Evolutionary conservation across 78 protist genomes (phyloP).

Genomic region (Thecamonas trahens): DNA sequence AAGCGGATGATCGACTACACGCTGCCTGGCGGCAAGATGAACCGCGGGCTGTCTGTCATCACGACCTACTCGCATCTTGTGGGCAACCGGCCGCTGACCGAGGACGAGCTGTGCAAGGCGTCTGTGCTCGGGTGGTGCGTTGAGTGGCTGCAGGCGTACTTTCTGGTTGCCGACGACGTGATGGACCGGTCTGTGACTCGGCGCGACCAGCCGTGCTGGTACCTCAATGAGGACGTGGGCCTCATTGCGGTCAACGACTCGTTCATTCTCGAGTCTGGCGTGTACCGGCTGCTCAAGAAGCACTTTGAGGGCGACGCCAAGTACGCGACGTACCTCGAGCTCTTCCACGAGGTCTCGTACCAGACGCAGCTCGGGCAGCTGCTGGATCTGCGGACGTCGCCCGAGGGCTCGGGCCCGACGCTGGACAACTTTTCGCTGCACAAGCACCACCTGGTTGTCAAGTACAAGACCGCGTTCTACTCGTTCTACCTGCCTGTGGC

Average conservation of each 20-base stretch:
- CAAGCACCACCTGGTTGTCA: too few species aligned
- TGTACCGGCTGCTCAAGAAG: slow-evolving; percentile 68
- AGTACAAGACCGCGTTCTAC: slow-evolving; percentile 95
- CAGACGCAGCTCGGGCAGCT: slow-evolving; percentile 93
- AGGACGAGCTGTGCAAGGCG: slow-evolving; percentile 36
- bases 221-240: too few species aligned
- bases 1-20: too few species aligned
- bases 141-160: slow-evolving; percentile 91
- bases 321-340: too few species aligned
- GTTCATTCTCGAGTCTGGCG: slow-evolving; percentile 67
- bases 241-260: slow-evolving; percentile 89
- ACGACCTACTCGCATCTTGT: slow-evolving; percentile 21
- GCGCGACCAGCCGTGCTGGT: slow-evolving; percentile 94
- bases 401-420: too few species aligned
- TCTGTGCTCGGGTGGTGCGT: slow-evolving; percentile 85
- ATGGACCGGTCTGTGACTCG: slow-evolving; percentile 94
- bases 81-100: slow-evolving; percentile 38
- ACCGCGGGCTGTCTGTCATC: slow-evolving; percentile 78
- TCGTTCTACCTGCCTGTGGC: slow-evolving; percentile 94
- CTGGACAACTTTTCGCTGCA: too few species aligned
- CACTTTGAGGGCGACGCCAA: too few species aligned
- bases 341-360: slow-evolving; percentile 49
- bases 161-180: slow-evolving; percentile 95
- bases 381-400: slow-evolving; percentile 79
- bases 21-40: too few species aligned